Evolutionary conservation across 345 rosid species (phyloP).

Genomic region (Erysimum cheiranthoides): DNA sequence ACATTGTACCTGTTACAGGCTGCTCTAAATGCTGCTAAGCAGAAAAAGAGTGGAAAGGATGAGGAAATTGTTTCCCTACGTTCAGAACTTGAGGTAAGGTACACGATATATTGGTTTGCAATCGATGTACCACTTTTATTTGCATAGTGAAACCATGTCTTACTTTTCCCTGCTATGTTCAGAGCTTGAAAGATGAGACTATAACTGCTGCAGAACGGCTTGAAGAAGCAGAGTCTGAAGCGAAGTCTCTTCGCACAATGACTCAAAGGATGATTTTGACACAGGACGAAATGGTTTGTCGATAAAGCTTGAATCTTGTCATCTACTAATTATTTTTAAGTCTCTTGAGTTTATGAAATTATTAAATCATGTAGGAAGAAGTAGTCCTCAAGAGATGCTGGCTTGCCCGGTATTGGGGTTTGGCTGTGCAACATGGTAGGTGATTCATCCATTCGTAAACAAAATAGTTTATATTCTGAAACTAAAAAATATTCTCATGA

Average conservation of each 20-base stretch:
- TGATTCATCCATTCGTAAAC: constrained; percentile 18
- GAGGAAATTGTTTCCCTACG: constrained; percentile 76
- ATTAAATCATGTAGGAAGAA: constrained; percentile 73
- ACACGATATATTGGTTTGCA: constrained; percentile 36
- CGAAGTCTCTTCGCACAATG: constrained; percentile 83
- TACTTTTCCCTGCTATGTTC: constrained; percentile 36
- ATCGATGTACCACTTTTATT: constrained; percentile 27
- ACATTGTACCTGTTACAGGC: constrained; percentile 59
- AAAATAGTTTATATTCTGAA: constrained; percentile 16
- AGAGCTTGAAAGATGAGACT: constrained; percentile 83
- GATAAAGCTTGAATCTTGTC: constrained; percentile 22
- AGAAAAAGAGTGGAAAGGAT: constrained; percentile 73
- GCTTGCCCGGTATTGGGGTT: constrained; percentile 99
- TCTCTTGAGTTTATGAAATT: constrained; percentile 34
- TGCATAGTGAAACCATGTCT: constrained; percentile 38
- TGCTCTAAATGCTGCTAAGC: constrained; percentile 88
- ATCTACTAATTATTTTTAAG: constrained; percentile 30
- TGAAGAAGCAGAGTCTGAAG: constrained; percentile 86
- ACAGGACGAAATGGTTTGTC: constrained; percentile 89
- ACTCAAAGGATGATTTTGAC: constrained; percentile 94
- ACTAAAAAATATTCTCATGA: neutral
- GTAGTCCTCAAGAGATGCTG: constrained; percentile 99
- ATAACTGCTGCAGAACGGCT: constrained; percentile 67
- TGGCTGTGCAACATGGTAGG: constrained; percentile 95
- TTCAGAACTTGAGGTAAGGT: constrained; percentile 79